phyloP scores from a whole-genome alignment of 805 yeast species.

The Lipomyces oligophaga region DNA sequence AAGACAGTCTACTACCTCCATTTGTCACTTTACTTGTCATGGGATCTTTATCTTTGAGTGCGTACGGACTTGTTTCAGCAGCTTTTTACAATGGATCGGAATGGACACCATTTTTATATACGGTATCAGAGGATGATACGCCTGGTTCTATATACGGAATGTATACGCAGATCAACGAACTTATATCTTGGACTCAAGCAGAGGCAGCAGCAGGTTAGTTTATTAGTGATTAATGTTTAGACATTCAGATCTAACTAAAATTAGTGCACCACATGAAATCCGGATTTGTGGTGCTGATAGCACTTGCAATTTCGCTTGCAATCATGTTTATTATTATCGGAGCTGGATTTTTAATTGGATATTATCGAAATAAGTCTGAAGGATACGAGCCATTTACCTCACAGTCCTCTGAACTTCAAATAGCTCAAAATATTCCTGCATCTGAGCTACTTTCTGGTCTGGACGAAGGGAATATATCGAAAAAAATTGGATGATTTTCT shows the following conservation, averaged over 20 bases:
- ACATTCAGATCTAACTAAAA: neutral
- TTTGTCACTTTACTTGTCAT: slow-evolving; percentile 51
- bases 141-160: slow-evolving; percentile 35
- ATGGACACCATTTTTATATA: slow-evolving; percentile 65
- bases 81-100: slow-evolving; percentile 61
- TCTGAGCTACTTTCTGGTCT: slow-evolving; percentile 5
- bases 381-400: slow-evolving; percentile 34
- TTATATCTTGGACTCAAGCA: slow-evolving; percentile 11
- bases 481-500: too few relatives aligned
- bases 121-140: slow-evolving; percentile 38
- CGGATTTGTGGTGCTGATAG: slow-evolving; percentile 67
- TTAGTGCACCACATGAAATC: slow-evolving; percentile 38
- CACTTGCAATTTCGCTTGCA: slow-evolving; percentile 63
- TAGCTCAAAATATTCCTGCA: slow-evolving; percentile 11
- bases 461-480: too few relatives aligned
- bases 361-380: slow-evolving; percentile 41
- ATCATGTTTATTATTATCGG: slow-evolving; percentile 43
- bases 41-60: slow-evolving; percentile 50
- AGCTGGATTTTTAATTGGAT: slow-evolving; percentile 44
- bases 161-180: slow-evolving; percentile 34
- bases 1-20: slow-evolving; percentile 39
- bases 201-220: neutral
- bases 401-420: slow-evolving; percentile 8
- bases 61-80: slow-evolving; percentile 54
- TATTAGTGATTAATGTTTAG: neutral